A percentile compares a stretch with the other conserved stretches of the same genome.
Conservation (phyloP, 345 rosid genomes). For the Salix viminalis region DNA sequence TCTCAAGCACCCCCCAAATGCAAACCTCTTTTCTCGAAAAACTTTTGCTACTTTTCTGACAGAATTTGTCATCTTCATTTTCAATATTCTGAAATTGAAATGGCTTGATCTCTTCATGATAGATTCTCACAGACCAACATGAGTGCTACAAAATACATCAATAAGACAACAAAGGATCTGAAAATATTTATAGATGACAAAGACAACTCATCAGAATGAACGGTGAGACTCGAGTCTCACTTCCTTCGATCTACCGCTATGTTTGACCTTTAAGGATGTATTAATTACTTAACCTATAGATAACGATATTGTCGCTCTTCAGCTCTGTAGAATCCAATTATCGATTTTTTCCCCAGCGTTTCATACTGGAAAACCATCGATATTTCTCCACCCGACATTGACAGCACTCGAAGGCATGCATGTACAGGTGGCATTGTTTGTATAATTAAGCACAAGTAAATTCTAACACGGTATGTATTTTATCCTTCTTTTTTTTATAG, state of each 20-base stretch:
- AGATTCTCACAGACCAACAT: neutral
- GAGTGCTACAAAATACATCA: neutral
- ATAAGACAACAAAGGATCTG: neutral
- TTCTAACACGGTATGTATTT: too few species aligned
- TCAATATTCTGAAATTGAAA: neutral
- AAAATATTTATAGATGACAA: slow-evolving; percentile 4
- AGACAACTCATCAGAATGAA: slow-evolving; percentile 8
- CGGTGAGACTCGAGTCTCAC: neutral
- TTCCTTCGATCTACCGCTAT: neutral
- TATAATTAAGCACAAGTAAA: too few species aligned
- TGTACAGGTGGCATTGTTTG: too few species aligned
- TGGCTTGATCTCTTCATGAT: neutral
- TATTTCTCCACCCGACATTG: too few species aligned
- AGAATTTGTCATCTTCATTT: neutral
- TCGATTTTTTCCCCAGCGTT: neutral
- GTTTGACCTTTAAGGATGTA: slow-evolving; percentile 1
- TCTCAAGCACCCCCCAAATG: too few species aligned
- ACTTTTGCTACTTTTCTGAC: too few species aligned
- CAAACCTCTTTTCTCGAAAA: too few species aligned
- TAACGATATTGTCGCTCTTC: neutral
- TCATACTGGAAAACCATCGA: neutral
- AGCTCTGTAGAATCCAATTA: neutral
- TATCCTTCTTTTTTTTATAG: too few species aligned
- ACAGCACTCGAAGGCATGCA: too few species aligned
- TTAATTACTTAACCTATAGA: neutral